These are phyloP conservation scores for Jimgerdemannia flammicorona DNA, from an alignment of 192 early-diverging fungal genomes.

Conservation along the genomic window DNA sequence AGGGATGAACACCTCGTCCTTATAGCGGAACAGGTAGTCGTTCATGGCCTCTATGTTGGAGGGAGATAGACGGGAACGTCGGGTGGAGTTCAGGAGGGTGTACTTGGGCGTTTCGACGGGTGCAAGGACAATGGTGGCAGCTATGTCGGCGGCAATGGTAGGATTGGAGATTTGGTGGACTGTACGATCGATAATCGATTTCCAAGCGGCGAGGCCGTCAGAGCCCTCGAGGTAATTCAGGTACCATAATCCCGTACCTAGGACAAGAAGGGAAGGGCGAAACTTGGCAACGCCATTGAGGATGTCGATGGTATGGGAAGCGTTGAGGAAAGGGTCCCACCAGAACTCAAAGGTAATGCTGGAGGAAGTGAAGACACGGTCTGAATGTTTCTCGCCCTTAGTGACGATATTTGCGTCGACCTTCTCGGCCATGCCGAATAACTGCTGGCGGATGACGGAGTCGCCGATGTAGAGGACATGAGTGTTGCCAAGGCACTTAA, in stretches of 20 bases:
- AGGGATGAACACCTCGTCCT: slow-evolving; percentile 22
- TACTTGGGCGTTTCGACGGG: slow-evolving; percentile 41
- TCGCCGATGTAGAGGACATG: slow-evolving; percentile 65
- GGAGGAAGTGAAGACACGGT: slow-evolving; percentile 24
- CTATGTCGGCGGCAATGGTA: slow-evolving; percentile 23
- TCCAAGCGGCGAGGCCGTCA: slow-evolving; percentile 42
- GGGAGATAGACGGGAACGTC: slow-evolving; percentile 37
- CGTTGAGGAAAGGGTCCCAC: slow-evolving; percentile 73
- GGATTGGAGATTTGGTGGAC: slow-evolving; percentile 13
- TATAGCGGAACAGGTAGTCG: slow-evolving; percentile 37
- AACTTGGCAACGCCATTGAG: slow-evolving; percentile 5
- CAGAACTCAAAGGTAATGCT: slow-evolving; percentile 49
- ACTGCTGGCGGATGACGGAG: slow-evolving; percentile 60
- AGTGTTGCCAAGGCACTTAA: slow-evolving; percentile 40
- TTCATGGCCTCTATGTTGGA: slow-evolving; percentile 50
- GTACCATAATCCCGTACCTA: slow-evolving; percentile 65
- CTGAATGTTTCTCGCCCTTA: slow-evolving; percentile 29
- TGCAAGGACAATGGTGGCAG: slow-evolving; percentile 26
- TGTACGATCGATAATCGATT: slow-evolving; percentile 32
- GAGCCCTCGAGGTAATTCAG: slow-evolving; percentile 10
- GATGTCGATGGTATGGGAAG: slow-evolving; percentile 26
- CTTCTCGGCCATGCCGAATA: slow-evolving; percentile 45
- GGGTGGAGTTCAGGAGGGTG: slow-evolving; percentile 36
- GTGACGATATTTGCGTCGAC: slow-evolving; percentile 32
- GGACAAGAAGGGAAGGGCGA: slow-evolving; percentile 36